Percentiles rank a stretch among this genome's conserved stretches.
phyloP scores from a whole-genome alignment of 1,284 basidiomycete genomes.

The Schizophyllum commune region DNA sequence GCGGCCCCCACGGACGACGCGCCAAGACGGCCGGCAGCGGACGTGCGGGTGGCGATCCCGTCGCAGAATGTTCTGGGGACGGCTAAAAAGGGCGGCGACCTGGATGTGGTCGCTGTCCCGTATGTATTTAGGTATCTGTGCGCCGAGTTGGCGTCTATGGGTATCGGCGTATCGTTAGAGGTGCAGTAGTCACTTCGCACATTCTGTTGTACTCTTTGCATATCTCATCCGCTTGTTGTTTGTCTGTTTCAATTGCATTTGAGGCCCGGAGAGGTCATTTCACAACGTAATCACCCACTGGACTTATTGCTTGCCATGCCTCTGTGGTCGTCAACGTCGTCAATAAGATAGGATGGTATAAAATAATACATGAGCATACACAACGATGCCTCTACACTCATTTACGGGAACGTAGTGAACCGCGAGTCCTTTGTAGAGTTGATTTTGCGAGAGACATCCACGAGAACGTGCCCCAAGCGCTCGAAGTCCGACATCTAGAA shows the following conservation, averaged over 20 bases:
- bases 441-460: slow-evolving; percentile 22
- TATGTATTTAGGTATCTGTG: slow-evolving; percentile 92
- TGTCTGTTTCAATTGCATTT: too few relatives aligned
- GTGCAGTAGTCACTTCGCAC: slow-evolving; percentile 29
- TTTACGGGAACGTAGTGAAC: not conserved
- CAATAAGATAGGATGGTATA: not conserved
- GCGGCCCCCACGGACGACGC: slow-evolving; percentile 26
- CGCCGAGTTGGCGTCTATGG: slow-evolving; percentile 81
- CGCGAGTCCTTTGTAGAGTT: not conserved
- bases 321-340: too few relatives aligned
- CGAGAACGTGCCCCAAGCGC: slow-evolving; percentile 33
- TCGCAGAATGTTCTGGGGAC: slow-evolving; percentile 56
- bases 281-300: too few relatives aligned
- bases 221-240: not conserved
- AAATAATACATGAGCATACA: not conserved
- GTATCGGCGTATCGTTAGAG: slow-evolving; percentile 74
- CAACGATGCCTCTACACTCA: not conserved
- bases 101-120: slow-evolving; percentile 93
- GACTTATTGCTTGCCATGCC: too few relatives aligned
- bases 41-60: slow-evolving; percentile 57
- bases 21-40: slow-evolving; percentile 29
- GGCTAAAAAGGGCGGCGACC: slow-evolving; percentile 61
- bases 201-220: not conserved
- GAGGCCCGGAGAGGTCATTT: too few relatives aligned
- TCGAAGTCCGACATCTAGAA: slow-evolving; percentile 47